Evolutionary conservation across 202 grass and related monocot species (phyloP).

Genomic region (Elaeis oleifera): DNA sequence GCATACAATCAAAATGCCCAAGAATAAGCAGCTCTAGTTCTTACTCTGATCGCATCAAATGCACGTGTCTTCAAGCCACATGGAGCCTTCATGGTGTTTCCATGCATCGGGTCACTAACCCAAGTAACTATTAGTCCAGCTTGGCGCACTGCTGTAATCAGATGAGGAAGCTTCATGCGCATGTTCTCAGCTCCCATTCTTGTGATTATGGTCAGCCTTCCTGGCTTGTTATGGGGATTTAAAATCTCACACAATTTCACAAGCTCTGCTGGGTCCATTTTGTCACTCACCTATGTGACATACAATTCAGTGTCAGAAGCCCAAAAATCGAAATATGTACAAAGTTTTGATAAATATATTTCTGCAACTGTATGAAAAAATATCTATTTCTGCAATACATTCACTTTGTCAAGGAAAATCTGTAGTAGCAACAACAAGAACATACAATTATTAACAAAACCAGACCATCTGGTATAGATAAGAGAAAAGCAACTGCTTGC

Average conservation of each 20-base stretch:
- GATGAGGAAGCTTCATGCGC: conserved; percentile 47
- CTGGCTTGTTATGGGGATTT: conserved; percentile 64
- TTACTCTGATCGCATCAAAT: conserved; percentile 58
- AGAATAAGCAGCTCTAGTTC: not conserved
- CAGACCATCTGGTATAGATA: no score
- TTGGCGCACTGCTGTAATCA: conserved; percentile 55
- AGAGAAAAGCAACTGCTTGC: no score
- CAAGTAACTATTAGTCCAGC: conserved; percentile 59
- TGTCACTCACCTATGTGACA: conserved; percentile 58
- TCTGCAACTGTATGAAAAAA: no score
- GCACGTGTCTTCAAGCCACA: conserved; percentile 63
- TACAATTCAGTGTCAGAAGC: not conserved
- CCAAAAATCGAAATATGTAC: not conserved
- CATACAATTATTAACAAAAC: no score
- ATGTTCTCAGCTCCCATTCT: conserved; percentile 72
- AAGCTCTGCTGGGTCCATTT: conserved; percentile 61
- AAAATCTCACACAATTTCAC: conserved; percentile 59
- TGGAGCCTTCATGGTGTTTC: conserved; percentile 61
- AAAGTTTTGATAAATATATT: no score
- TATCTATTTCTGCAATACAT: no score
- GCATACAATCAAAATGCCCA: no score
- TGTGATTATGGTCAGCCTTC: conserved; percentile 65
- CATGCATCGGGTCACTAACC: conserved; percentile 77
- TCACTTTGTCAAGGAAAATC: no score
- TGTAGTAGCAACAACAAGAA: no score